Evolutionary conservation across 495 filamentous ascomycete genomes (phyloP).

Genomic region (Echria macrotheca): DNA sequence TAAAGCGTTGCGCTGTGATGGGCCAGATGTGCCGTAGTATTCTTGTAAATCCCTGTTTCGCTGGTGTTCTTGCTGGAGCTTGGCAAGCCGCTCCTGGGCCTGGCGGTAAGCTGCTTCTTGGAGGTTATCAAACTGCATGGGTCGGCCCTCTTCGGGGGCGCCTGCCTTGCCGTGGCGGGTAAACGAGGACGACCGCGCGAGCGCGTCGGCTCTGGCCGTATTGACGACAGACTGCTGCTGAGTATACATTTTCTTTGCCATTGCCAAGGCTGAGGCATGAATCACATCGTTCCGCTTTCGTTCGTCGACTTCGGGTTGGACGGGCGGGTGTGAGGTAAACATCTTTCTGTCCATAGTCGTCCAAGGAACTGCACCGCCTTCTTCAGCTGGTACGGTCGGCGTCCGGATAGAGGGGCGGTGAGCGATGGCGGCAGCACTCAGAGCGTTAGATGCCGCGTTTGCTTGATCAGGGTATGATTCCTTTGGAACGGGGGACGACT

Average conservation of each 20-base stretch:
- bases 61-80: conserved; percentile 65
- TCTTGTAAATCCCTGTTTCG: conserved; percentile 53
- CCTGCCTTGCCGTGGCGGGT: conserved; percentile 18
- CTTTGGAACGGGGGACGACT: conserved; percentile 51
- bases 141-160: conserved; percentile 10
- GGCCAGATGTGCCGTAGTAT: conserved; percentile 55
- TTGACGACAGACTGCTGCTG: conserved; percentile 55
- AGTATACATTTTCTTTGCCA: conserved; percentile 81
- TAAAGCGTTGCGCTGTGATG: conserved; percentile 43
- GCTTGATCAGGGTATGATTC: conserved; percentile 52
- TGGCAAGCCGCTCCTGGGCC: conserved; percentile 75
- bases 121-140: conserved; percentile 50
- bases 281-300: conserved; percentile 62
- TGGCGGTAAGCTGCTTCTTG: conserved; percentile 82
- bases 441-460: conserved; percentile 57
- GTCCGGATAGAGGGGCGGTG: conserved; percentile 37
- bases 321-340: conserved; percentile 70
- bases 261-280: conserved; percentile 74
- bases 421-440: conserved; percentile 60
- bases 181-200: conserved; percentile 24
- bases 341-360: conserved; percentile 55
- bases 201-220: conserved; percentile 26
- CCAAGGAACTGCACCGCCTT: conserved; percentile 37
- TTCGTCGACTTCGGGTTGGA: conserved; percentile 67
- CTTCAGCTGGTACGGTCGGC: conserved; percentile 22